phyloP scores from a whole-genome alignment of 1,139 yeast genomes.

The Saccharomyces hybrid region DNA sequence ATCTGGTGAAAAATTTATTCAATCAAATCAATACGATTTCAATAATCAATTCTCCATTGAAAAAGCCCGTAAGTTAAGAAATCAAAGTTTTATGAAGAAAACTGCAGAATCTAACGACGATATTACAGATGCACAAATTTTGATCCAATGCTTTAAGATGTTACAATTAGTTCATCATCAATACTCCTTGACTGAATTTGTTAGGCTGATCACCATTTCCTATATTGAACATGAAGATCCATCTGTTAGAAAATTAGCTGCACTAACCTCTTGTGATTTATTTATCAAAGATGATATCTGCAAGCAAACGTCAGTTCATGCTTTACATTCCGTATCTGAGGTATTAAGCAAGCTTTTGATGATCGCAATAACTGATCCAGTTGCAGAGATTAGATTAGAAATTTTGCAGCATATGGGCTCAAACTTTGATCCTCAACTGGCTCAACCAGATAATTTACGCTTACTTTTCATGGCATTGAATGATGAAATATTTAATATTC shows the following conservation, averaged over 20 bases:
- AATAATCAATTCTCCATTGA: constrained; percentile 46
- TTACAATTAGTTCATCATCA: constrained; percentile 67
- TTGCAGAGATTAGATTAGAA: constrained; percentile 72
- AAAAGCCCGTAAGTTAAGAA: constrained; percentile 70
- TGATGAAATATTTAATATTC: constrained; percentile 79
- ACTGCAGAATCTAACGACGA: constrained; percentile 31
- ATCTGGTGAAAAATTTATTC: constrained; percentile 72
- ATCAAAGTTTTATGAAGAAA: constrained; percentile 62
- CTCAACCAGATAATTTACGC: constrained; percentile 87
- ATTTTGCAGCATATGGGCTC: constrained; percentile 67
- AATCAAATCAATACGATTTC: constrained; percentile 86
- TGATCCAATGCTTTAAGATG: constrained; percentile 43
- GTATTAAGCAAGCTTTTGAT: constrained; percentile 75
- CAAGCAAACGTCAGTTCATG: constrained; percentile 74
- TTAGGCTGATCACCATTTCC: constrained; percentile 68
- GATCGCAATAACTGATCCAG: constrained; percentile 84
- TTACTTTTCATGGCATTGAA: constrained; percentile 80
- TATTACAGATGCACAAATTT: constrained; percentile 25
- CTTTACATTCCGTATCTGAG: constrained; percentile 76
- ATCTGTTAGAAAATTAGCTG: constrained; percentile 76
- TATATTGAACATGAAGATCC: constrained; percentile 77
- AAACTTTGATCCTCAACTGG: constrained; percentile 80
- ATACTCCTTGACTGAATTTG: constrained; percentile 77
- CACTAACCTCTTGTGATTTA: constrained; percentile 74
- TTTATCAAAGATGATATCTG: constrained; percentile 73